These are phyloP conservation scores for Trametes cingulata DNA, from an alignment of 768 basidiomycete species.

Conservation along the genomic window DNA sequence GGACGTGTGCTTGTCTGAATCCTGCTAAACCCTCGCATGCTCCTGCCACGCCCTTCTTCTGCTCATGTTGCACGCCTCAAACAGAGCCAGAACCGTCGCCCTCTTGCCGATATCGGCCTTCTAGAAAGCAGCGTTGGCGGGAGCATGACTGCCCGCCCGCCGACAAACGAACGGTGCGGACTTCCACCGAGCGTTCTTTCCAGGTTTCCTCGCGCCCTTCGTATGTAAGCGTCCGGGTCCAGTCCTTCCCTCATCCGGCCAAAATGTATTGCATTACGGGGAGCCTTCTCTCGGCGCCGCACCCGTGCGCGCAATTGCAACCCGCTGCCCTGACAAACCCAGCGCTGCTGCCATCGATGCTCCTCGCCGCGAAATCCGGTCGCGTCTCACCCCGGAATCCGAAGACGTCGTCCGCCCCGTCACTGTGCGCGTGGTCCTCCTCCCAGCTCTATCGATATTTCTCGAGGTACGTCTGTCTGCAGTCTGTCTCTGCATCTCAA, in stretches of 20 bases:
- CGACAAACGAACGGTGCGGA: conserved; percentile 7
- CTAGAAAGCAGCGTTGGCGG: conserved; percentile 2
- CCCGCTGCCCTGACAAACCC: neutral
- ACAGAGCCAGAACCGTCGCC: neutral
- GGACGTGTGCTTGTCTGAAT: neutral
- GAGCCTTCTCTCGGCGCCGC: neutral
- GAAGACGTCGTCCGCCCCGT: neutral
- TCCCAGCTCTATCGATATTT: neutral
- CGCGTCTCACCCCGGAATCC: conserved; percentile 15
- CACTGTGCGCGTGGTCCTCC: neutral
- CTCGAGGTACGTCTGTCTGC: neutral
- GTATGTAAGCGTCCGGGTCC: conserved; percentile 13
- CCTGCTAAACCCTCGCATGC: neutral
- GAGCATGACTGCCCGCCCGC: conserved; percentile 13
- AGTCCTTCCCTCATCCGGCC: conserved; percentile 11
- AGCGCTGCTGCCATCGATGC: no score
- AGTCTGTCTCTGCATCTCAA: neutral
- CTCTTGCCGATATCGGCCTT: conserved; percentile 11
- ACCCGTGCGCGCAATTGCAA: neutral
- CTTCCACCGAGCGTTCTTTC: conserved; percentile 17
- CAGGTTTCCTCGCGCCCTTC: conserved; percentile 1
- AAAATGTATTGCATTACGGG: conserved; percentile 9
- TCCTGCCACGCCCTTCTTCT: neutral
- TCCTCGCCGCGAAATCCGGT: conserved; percentile 13
- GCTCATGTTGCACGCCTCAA: neutral